These are phyloP conservation scores for Sporothrix mexicana DNA, from an alignment of 2,329 filamentous ascomycete species.

Conservation along the genomic window DNA sequence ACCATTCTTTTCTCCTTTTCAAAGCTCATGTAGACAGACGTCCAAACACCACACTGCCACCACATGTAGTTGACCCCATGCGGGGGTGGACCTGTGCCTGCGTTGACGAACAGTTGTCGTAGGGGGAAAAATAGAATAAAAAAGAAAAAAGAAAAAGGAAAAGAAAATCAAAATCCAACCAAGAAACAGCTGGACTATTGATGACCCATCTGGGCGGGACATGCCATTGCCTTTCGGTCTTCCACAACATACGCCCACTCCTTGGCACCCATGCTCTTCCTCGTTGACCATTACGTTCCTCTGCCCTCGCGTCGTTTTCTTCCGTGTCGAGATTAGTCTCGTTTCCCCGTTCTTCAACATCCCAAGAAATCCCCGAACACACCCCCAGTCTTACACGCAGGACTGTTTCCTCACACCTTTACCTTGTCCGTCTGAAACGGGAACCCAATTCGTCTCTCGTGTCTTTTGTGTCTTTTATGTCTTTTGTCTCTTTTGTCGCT, in stretches of 20 bases:
- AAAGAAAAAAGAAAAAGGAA: not conserved
- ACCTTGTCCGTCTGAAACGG: not conserved
- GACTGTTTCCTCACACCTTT: not conserved
- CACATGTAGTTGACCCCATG: not conserved
- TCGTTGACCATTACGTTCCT: not conserved
- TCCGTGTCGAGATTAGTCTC: not conserved
- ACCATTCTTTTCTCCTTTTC: not conserved
- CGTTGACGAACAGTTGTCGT: not conserved
- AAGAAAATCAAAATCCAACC: not conserved
- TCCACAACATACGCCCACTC: not conserved
- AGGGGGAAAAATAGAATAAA: not conserved
- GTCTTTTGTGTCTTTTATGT: not conserved
- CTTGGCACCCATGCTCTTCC: not conserved
- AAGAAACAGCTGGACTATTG: not conserved
- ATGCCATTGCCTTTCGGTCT: not conserved
- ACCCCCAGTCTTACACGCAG: not conserved
- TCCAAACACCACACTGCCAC: conserved; percentile 2
- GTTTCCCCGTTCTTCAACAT: not conserved
- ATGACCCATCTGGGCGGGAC: conserved; percentile 10
- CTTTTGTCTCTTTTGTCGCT: not conserved
- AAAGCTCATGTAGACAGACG: not conserved
- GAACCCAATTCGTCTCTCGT: not conserved
- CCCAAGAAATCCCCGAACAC: conserved; percentile 11
- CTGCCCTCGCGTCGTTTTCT: not conserved
- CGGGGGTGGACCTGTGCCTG: conserved; percentile 15